Percentiles rank a stretch among this genome's conserved stretches.
phyloP scores from a whole-genome alignment of 805 yeast species.

The Metschnikowia sp. region DNA sequence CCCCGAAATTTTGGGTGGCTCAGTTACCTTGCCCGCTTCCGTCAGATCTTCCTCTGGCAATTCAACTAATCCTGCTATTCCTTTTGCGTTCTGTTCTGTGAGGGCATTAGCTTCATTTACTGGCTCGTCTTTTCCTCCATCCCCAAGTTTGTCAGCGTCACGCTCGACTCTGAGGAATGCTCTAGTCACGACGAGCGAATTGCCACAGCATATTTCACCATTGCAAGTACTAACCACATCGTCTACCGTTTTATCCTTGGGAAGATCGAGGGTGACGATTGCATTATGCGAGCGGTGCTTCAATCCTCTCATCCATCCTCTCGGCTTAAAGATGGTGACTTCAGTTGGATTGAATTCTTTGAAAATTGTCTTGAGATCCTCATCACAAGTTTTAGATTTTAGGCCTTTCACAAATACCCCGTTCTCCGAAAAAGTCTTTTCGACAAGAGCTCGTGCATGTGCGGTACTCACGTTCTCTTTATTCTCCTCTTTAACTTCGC shows the following conservation, averaged over 20 bases:
- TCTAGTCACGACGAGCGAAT: slow-evolving; percentile 2
- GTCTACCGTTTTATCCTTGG: slow-evolving; percentile 37
- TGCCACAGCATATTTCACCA: slow-evolving; percentile 19
- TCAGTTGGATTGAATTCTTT: slow-evolving; percentile 44
- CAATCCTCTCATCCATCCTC: slow-evolving; percentile 26
- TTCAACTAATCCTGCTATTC: too few species aligned
- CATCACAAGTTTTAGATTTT: slow-evolving; percentile 39
- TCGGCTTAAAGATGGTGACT: slow-evolving; percentile 44
- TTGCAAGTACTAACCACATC: slow-evolving; percentile 41
- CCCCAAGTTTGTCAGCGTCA: neutral
- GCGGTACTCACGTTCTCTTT: neutral
- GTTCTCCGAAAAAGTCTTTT: slow-evolving; percentile 33
- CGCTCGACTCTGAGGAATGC: slow-evolving; percentile 10
- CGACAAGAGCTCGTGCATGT: neutral
- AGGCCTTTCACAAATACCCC: slow-evolving; percentile 46
- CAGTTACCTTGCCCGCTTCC: neutral
- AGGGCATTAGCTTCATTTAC: too few species aligned
- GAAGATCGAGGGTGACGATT: slow-evolving; percentile 41
- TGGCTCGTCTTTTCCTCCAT: too few species aligned
- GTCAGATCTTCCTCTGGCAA: neutral
- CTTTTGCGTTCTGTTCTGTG: too few species aligned
- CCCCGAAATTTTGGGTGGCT: neutral
- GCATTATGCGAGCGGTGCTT: slow-evolving; percentile 46
- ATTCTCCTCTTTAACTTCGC: slow-evolving; percentile 3
- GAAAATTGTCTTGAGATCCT: slow-evolving; percentile 41